Evolutionary conservation across 495 filamentous ascomycete species (phyloP), one percentile per base, ranked within the genome.

Genomic region (Halenospora varia): DNA sequence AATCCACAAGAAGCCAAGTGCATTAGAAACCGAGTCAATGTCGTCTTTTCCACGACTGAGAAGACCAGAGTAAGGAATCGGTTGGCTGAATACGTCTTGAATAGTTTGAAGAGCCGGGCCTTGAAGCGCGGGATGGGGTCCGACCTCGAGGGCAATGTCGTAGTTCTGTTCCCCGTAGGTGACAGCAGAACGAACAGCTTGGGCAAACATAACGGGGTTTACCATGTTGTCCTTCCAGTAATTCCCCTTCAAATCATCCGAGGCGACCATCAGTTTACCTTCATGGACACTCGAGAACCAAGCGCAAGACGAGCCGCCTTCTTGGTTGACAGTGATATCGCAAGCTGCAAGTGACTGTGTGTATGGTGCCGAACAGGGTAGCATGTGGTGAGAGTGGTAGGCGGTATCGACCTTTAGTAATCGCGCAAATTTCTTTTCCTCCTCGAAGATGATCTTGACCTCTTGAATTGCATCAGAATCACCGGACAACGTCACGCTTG

Each of bases 371-470:
- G 56, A 18, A 23, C 78, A 62, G 10, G 22, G 46, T 0, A 63
- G 25, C 84, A 88, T 87, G 55, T 82, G 82, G 2, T 75, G 75
- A 0, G 82, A 83, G 64, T 88, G 86, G 56, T 88, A 88, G 0
- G 85, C 85, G 0, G 72, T 77, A 25, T 79, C 75, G 0, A 82
- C 80, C n/a, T 66, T 66, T 2, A 82, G 55, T 0, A 53, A 10
- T 6, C 79, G 48, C 0, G 65, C 63, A 56, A 82, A 81, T 23
- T 68, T 77, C 0, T 63, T 54, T 20, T 79, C 68, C 0, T 75
- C 75, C 2, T 83, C 68, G 1, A 84, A 63, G 0, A 80, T 61
- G 0, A 44, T 60, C 18, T 74, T 20, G 1, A 24, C 44, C 18
- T 59, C 22, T 11, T 24, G 24, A 25, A 65, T 62, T 6, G 71